Percentiles rank a stretch among this genome's conserved stretches.
phyloP scores from a whole-genome alignment of 345 rosid species.

The Eucalyptus sp. region DNA sequence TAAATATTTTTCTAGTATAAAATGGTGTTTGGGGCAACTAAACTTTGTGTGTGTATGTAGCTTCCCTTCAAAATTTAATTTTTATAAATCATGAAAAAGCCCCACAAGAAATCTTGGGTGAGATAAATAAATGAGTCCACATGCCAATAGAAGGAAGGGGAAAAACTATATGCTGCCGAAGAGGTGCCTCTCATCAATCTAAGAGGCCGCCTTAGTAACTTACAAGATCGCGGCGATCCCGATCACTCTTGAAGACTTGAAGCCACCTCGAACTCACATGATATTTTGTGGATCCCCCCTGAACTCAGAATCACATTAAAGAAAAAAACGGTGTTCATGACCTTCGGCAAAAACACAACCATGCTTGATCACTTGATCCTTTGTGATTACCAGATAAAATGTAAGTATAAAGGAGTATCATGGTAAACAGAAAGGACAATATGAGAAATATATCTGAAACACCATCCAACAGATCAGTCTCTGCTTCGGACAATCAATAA shows the following conservation, averaged over 20 bases:
- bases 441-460: neutral
- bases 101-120: neutral
- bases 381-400: neutral
- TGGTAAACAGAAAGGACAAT: neutral
- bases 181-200: neutral
- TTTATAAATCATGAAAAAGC: neutral
- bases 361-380: neutral
- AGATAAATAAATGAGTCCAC: neutral
- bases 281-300: constrained; percentile 96
- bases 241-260: constrained; percentile 79
- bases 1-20: neutral
- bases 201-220: constrained; percentile 7
- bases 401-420: neutral
- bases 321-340: neutral
- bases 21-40: neutral
- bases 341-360: neutral
- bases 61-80: neutral
- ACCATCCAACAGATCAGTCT: neutral
- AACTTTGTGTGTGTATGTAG: neutral
- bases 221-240: constrained; percentile 96
- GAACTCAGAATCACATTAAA: constrained; percentile 8
- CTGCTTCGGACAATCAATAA: neutral
- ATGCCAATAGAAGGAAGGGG: neutral
- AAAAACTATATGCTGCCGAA: neutral
- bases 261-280: constrained; percentile 88